phyloP scores from a whole-genome alignment of 345 rosid genomes.

The Brassica incana region DNA sequence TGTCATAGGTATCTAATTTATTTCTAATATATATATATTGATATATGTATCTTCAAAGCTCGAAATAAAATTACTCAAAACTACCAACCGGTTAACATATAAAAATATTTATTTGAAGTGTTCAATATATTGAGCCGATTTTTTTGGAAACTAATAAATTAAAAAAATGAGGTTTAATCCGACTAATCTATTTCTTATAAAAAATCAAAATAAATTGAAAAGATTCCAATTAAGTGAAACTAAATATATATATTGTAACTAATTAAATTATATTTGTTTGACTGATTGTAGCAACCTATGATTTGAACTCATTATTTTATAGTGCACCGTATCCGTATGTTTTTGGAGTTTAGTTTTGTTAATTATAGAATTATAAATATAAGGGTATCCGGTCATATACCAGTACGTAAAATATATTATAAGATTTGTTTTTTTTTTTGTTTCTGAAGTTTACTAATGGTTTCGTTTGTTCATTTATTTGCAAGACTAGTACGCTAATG shows the following conservation, averaged over 20 bases:
- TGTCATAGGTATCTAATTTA: conserved; percentile 55
- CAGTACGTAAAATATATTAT: not conserved
- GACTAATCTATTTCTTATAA: not conserved
- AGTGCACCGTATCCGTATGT: not conserved
- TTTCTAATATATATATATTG: not conserved
- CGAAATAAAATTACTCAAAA: not conserved
- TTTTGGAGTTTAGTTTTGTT: not conserved
- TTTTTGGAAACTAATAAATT: not conserved
- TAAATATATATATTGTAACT: not conserved
- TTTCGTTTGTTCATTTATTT: not conserved
- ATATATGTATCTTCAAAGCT: not conserved
- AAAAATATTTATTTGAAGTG: not conserved
- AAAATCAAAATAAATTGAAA: not conserved
- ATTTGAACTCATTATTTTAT: not conserved
- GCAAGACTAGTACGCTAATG: not conserved
- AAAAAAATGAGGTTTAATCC: not conserved
- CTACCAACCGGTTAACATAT: not conserved
- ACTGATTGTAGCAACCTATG: not conserved
- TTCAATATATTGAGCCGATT: not conserved
- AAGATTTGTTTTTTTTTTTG: not conserved
- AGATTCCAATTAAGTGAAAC: too few species aligned
- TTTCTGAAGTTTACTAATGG: not conserved
- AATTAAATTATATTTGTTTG: not conserved
- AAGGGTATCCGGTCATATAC: not conserved
- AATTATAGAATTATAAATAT: too few species aligned